A percentile compares a stretch with the other conserved stretches of the same genome.
These are phyloP conservation scores for Coprinopsis cinerea DNA, from an alignment of 768 basidiomycete genomes.

Conservation along the genomic window DNA sequence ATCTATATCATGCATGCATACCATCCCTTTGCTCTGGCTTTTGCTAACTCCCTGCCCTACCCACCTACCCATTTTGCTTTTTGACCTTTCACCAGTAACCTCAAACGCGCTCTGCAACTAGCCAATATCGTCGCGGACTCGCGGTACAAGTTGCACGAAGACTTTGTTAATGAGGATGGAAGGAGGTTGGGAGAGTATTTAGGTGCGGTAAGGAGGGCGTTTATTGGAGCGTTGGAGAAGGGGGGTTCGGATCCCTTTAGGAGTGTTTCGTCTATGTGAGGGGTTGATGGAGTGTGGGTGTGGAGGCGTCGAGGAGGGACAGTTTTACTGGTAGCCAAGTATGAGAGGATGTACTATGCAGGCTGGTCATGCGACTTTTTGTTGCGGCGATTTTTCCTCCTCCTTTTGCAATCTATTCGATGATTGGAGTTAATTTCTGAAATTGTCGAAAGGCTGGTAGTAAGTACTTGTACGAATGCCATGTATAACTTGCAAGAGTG, in stretches of 20 bases:
- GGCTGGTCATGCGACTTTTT: too few species aligned
- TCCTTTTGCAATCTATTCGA: too few species aligned
- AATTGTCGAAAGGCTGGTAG: too few species aligned
- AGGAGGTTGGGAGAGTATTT: constrained; percentile 69
- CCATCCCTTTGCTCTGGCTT: neutral
- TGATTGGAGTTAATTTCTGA: too few species aligned
- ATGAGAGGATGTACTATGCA: too few species aligned
- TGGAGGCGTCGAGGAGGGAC: too few species aligned
- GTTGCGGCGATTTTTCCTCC: too few species aligned
- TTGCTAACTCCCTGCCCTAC: neutral
- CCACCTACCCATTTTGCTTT: neutral
- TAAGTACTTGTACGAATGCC: too few species aligned
- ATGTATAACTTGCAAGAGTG: too few species aligned
- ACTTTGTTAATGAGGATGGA: constrained; percentile 65
- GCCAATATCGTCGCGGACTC: constrained; percentile 87
- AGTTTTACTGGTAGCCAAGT: too few species aligned
- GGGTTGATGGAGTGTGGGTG: too few species aligned
- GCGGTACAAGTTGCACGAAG: constrained; percentile 77
- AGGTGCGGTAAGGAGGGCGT: constrained; percentile 61
- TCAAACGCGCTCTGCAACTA: constrained; percentile 69
- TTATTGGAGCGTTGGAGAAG: constrained; percentile 63
- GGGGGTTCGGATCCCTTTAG: constrained; percentile 78
- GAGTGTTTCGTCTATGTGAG: constrained; percentile 23
- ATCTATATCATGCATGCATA: neutral
- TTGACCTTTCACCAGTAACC: constrained; percentile 54